Percentiles rank a stretch among this genome's conserved stretches.
These are phyloP conservation scores for Fonsecaea pedrosoi DNA, from an alignment of 2,329 filamentous ascomycete genomes.

Conservation along the genomic window DNA sequence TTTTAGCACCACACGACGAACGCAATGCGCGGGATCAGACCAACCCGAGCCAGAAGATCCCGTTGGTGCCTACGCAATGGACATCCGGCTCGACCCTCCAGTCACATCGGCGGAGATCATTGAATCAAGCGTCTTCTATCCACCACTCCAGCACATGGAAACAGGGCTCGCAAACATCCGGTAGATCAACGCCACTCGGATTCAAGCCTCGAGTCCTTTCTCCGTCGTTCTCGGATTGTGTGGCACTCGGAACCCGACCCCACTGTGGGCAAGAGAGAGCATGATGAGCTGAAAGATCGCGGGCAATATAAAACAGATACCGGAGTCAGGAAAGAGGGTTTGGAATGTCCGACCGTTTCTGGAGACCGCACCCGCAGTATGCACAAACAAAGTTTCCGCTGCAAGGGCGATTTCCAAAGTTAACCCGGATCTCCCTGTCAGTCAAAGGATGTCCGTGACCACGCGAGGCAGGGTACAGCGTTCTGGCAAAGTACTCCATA, in stretches of 20 bases:
- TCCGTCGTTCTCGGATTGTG: not conserved
- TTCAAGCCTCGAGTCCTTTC: not conserved
- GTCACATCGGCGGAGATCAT: not conserved
- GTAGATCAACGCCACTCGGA: not conserved
- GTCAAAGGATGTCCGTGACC: not conserved
- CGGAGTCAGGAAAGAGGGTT: not conserved
- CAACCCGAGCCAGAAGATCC: not conserved
- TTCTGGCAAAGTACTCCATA: slow-evolving; percentile 3
- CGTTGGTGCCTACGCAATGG: not conserved
- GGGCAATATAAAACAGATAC: not conserved
- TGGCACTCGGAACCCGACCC: not conserved
- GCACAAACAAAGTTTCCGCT: not conserved
- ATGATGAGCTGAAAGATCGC: not conserved
- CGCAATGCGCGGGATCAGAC: not conserved
- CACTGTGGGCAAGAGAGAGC: not conserved
- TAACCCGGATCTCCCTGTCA: not conserved
- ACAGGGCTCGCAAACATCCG: not conserved
- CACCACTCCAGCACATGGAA: not conserved
- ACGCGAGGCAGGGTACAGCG: slow-evolving; percentile 3
- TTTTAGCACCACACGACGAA: slow-evolving; percentile 11
- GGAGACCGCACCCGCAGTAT: not conserved
- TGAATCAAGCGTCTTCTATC: not conserved
- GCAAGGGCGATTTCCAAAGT: not conserved
- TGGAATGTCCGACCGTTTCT: not conserved
- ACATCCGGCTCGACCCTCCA: not conserved